Evolutionary conservation across 495 filamentous ascomycete genomes (phyloP), one percentile per base, ranked within the genome.

Genomic region (Penicillium lividum): DNA sequence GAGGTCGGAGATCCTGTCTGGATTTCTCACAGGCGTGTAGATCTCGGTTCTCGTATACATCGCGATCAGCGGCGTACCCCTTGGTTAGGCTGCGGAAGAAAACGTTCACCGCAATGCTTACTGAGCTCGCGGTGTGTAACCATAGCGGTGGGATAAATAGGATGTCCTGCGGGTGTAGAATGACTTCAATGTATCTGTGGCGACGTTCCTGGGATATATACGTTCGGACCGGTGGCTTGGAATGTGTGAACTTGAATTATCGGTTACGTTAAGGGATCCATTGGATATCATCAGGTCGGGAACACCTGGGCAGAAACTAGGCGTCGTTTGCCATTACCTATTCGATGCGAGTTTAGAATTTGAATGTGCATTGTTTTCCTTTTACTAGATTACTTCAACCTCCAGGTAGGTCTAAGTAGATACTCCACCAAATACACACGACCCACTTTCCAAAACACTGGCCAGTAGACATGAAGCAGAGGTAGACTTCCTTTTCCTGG

Each of bases 1-100:
- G 87, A 58, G 81, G 86, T 18, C 82, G 81, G 11, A 95, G 68
- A 62, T 92, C 90, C 51, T 80, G 78, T 31, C 93, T 79, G 2
- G 87, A 89, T 63, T 88, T 91, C 70, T 94, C 89, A 64, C 94
- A 96, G 9, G 88, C 88, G 42, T 87, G 85, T 40, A 97, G 66
- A 72, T 97, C 93, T 10, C 90, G 80, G 68, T 94, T 96, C 6
- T 89, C 92, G 68, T 97, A 96, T 3, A 96, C 88, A 72, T 97
- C 92, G 61, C 82, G 81, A 9, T 92, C 91, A 27, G 82, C 61
- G 7, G 91, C 84, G 72, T 96, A 96, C 3, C 83, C 84, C 13
- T 72, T 74, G 27, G 84, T 75, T 9, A 93, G 73, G 55, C 86
- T 88, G 40, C 83, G 83, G 67, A 96, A 96, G 77, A 94, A 96